These are phyloP conservation scores for Penstemon eatonii DNA, from an alignment of 257 asterid genomes.

Conservation along the genomic window DNA sequence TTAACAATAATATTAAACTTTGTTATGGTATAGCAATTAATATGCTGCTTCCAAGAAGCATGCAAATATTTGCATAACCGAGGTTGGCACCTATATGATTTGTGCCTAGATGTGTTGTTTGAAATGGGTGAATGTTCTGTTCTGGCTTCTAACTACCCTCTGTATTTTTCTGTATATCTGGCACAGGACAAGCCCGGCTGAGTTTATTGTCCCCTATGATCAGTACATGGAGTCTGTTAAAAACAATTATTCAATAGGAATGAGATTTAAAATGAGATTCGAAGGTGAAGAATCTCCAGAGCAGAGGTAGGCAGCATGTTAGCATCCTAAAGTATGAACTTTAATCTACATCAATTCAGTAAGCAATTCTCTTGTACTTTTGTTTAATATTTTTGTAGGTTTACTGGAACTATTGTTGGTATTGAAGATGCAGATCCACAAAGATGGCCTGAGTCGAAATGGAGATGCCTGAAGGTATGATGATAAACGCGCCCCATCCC, in stretches of 20 bases:
- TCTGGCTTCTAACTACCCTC: background rate
- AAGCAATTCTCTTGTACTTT: background rate
- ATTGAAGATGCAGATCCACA: conserved; percentile 60
- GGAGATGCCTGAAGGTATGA: conserved; percentile 86
- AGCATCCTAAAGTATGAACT: conserved; percentile 40
- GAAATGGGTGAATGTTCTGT: background rate
- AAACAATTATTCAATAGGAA: conserved; percentile 59
- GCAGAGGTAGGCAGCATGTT: conserved; percentile 10
- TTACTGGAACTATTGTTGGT: conserved; percentile 79
- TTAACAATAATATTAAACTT: too few species aligned
- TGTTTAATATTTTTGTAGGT: conserved; percentile 43
- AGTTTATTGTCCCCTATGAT: conserved; percentile 33
- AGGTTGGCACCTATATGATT: background rate
- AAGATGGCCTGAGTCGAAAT: conserved; percentile 63
- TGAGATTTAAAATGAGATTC: conserved; percentile 84
- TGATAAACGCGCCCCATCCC: background rate
- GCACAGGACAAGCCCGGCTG: conserved; percentile 75
- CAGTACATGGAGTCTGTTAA: conserved; percentile 63
- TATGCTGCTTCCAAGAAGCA: background rate
- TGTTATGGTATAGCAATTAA: background rate
- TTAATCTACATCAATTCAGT: background rate
- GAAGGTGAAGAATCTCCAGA: conserved; percentile 91
- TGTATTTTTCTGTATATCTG: background rate
- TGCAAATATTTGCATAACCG: background rate
- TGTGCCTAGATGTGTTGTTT: background rate